Percentiles rank a stretch among this genome's conserved stretches.
These are phyloP conservation scores for Ceratobasidium papillatum DNA, from an alignment of 1,284 basidiomycete species.

Conservation along the genomic window DNA sequence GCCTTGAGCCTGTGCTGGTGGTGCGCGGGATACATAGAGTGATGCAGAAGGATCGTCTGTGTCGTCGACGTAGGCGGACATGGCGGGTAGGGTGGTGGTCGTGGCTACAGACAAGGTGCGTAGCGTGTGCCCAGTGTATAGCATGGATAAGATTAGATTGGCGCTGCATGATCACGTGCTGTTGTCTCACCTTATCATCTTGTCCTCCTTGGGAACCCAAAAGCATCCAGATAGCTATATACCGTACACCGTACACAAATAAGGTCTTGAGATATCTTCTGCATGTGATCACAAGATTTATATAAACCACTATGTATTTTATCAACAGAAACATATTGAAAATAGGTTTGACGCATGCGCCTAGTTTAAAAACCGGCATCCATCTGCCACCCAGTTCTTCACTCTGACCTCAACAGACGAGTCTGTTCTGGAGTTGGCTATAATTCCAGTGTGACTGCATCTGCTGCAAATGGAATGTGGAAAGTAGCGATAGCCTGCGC, in stretches of 20 bases:
- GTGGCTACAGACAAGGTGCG: conserved; percentile 8
- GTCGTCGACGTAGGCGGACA: conserved; percentile 39
- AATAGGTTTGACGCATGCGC: not conserved
- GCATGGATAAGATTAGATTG: conserved; percentile 31
- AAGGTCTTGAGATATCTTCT: too few species aligned
- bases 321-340: too few species aligned
- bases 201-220: too few species aligned
- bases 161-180: not conserved
- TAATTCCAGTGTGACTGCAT: too few species aligned
- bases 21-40: conserved; percentile 36
- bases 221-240: too few species aligned
- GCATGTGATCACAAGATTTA: too few species aligned
- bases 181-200: too few species aligned
- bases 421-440: not conserved
- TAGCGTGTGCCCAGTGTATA: not conserved
- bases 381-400: not conserved
- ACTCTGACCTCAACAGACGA: not conserved
- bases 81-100: conserved; percentile 36
- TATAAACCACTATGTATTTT: too few species aligned
- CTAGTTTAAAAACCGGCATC: not conserved
- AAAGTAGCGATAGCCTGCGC: too few species aligned
- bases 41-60: conserved; percentile 35
- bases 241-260: too few species aligned
- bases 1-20: not conserved
- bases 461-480: not conserved